Evolutionary conservation across 140 eudicot genomes (phyloP), one percentile per base, ranked within the genome.

Genomic region (Cichorium intybus): DNA sequence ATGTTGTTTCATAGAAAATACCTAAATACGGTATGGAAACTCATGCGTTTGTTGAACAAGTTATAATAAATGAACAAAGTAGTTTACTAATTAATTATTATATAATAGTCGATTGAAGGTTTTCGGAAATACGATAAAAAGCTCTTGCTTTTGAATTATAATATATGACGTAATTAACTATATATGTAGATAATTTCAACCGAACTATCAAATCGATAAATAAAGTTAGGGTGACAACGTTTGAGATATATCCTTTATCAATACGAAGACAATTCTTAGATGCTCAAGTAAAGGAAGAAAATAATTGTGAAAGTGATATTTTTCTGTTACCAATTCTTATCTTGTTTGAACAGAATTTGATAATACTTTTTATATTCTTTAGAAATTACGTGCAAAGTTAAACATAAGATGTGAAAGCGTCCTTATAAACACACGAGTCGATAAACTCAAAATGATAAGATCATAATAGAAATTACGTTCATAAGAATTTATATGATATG

Each of bases 181-280:
- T 50, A 14, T 4, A 50, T 3, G 20, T 59, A 35, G 68, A 71
- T 35, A 60, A 60, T 47, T n/a, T 62, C 10, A 21, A 12, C 4
- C 16, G 4, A 27, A 39, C 55, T 35, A 52, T 24, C 24, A 37
- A 28, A 34, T 71, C 7, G 70, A 67, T 17, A 34, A 49, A 39
- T 59, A 33, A 31, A 50, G 55, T 51, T 72, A 11, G 71, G 50
- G 56, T 53, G 65, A 53, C 46, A 17, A 37, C 14, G 7, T 63
- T 62, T 53, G 57, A 62, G 57, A 53, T 54, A 24, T 62, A 47
- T 54, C 12, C 29, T 39, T 41, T 55, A 22, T 73, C 72, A 24
- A 73, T 48, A 31, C 34, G 68, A 64, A 47, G 49, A 22, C 73
- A 64, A 56, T 64, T 73, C 21, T 56, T 46, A 65, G 77, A 72